A percentile compares a stretch with the other conserved stretches of the same genome.
Conservation (phyloP, 495 filamentous ascomycete species). For the Xylona heveae region DNA sequence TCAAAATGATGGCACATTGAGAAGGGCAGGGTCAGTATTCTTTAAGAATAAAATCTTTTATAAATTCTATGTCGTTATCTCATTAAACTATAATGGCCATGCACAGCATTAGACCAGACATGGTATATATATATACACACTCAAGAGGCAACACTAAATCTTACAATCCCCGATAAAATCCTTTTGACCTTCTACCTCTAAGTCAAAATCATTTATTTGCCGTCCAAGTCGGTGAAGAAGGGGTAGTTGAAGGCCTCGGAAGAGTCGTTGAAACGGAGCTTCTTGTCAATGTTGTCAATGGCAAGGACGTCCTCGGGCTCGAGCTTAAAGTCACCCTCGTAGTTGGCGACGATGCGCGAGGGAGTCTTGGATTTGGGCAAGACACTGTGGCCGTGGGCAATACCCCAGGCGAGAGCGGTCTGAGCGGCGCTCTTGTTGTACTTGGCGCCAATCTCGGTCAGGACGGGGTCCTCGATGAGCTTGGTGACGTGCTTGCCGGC, state of each 20-base stretch:
- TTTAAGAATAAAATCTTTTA: no score
- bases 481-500: conserved; percentile 24
- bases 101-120: no score
- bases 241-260: conserved; percentile 30
- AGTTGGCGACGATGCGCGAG: conserved; percentile 28
- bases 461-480: conserved; percentile 36
- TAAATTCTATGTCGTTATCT: no score
- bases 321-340: conserved; percentile 38
- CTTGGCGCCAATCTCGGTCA: conserved; percentile 38
- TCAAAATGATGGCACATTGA: no score
- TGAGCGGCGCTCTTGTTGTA: conserved; percentile 40
- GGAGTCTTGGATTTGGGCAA: conserved; percentile 42
- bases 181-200: conserved; percentile 2
- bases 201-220: no score
- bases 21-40: no score
- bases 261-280: conserved; percentile 38
- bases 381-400: conserved; percentile 38
- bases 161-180: no score
- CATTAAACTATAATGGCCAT: no score
- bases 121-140: no score
- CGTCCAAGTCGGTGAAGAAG: conserved; percentile 40
- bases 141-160: no score
- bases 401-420: conserved; percentile 44
- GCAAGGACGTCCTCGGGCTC: conserved; percentile 27
- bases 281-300: conserved; percentile 31